Evolutionary conservation across 352 stramenopile species (phyloP).

Genomic region (Plasmopara halstedii): DNA sequence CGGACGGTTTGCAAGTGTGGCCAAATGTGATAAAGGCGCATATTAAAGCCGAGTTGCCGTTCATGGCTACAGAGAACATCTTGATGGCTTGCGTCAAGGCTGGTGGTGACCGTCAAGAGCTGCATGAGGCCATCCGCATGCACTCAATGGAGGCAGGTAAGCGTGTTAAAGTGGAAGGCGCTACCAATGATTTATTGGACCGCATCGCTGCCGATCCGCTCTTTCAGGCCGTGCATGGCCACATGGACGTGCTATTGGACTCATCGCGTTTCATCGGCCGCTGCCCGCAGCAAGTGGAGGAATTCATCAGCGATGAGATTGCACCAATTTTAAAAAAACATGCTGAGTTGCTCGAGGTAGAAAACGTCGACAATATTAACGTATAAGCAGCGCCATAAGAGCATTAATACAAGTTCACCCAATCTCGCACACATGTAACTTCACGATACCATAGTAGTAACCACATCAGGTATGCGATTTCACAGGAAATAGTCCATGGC

Average conservation of each 20-base stretch:
- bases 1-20: conserved; percentile 94
- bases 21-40: conserved; percentile 95
- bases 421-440: no score
- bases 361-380: conserved; percentile 94
- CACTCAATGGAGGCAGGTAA: conserved; percentile 98
- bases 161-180: conserved; percentile 97
- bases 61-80: conserved; percentile 99
- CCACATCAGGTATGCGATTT: not conserved
- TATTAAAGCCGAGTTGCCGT: conserved; percentile 97
- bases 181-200: conserved; percentile 96
- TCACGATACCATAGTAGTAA: no score
- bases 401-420: no score
- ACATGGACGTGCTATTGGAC: conserved; percentile 94
- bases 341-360: conserved; percentile 81
- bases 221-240: conserved; percentile 93
- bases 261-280: conserved; percentile 96
- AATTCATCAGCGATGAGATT: conserved; percentile 95
- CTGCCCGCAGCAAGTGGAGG: conserved; percentile 91
- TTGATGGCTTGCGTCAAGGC: conserved; percentile 98
- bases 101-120: conserved; percentile 94
- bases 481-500: not conserved
- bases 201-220: conserved; percentile 91
- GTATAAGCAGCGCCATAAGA: conserved; percentile 63
- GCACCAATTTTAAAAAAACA: conserved; percentile 90
- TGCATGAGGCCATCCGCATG: conserved; percentile 98